Evolutionary conservation across 805 yeast species (phyloP).

Genomic region (Metschnikowia anglica): DNA sequence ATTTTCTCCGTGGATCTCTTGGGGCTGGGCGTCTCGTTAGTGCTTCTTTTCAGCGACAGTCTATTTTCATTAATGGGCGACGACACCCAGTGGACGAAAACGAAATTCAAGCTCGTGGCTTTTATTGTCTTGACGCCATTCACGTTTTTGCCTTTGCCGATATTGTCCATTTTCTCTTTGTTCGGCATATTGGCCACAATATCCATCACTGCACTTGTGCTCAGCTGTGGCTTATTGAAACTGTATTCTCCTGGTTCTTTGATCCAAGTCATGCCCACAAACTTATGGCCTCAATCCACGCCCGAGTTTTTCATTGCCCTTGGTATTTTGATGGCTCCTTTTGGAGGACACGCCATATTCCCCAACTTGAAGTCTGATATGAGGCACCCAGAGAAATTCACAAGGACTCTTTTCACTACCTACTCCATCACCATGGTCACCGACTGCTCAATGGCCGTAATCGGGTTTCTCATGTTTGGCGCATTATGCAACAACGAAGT

Average conservation of each 20-base stretch:
- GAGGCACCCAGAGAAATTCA: conserved; percentile 61
- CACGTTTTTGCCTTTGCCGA: conserved; percentile 71
- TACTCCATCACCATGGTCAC: conserved; percentile 59
- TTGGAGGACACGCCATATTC: conserved; percentile 83
- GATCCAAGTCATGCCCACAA: conserved; percentile 59
- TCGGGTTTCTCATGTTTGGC: conserved; percentile 67
- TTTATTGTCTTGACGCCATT: conserved; percentile 77
- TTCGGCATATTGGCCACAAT: conserved; percentile 72
- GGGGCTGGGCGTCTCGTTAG: conserved; percentile 79
- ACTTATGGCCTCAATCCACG: conserved; percentile 58
- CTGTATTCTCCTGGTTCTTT: conserved; percentile 72
- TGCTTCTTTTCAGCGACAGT: conserved; percentile 84
- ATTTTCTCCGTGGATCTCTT: conserved; percentile 74
- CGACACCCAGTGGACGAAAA: conserved; percentile 38
- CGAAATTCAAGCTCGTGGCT: conserved; percentile 63
- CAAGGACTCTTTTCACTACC: conserved; percentile 52
- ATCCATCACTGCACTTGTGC: conserved; percentile 56
- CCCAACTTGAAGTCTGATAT: conserved; percentile 73
- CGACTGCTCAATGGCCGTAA: conserved; percentile 61
- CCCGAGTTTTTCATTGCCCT: conserved; percentile 56
- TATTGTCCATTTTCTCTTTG: conserved; percentile 66
- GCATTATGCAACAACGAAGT: conserved; percentile 48
- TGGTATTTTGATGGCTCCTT: conserved; percentile 74
- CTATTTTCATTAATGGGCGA: conserved; percentile 42
- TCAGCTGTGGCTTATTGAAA: conserved; percentile 64